Conservation (phyloP, 2,329 filamentous ascomycete genomes). For the Aspergillus novofumigatus region DNA sequence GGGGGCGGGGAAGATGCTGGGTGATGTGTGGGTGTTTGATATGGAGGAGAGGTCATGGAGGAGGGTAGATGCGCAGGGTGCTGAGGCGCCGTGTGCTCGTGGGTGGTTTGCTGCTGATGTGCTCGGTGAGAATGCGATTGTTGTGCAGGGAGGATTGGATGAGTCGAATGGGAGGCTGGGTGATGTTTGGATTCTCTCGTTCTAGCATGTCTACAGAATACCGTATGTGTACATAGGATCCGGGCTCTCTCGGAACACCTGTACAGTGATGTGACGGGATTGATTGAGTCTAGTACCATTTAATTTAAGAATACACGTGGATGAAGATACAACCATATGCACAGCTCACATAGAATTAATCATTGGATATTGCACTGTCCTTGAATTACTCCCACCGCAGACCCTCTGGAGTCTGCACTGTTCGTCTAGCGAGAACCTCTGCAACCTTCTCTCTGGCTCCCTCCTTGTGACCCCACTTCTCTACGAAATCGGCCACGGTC, state of each 20-base stretch:
- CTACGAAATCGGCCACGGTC: slow-evolving; percentile 61
- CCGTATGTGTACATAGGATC: background rate
- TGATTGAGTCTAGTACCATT: background rate
- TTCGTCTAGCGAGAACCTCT: slow-evolving; percentile 65
- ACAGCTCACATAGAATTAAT: slow-evolving; percentile 3
- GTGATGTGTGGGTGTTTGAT: slow-evolving; percentile 49
- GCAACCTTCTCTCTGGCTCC: slow-evolving; percentile 64
- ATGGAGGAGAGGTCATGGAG: slow-evolving; percentile 32
- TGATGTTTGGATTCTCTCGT: slow-evolving; percentile 43
- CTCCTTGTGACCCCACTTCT: slow-evolving; percentile 59
- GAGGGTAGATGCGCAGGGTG: slow-evolving; percentile 21
- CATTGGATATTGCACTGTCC: background rate
- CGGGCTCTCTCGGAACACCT: background rate
- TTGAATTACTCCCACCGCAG: slow-evolving; percentile 24
- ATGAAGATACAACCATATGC: background rate
- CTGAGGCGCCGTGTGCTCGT: slow-evolving; percentile 36
- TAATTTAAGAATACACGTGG: background rate
- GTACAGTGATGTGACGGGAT: background rate
- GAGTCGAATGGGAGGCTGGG: slow-evolving; percentile 50
- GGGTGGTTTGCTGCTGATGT: slow-evolving; percentile 55
- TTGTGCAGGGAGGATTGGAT: slow-evolving; percentile 50
- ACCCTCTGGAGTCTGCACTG: slow-evolving; percentile 43
- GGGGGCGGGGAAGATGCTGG: slow-evolving; percentile 54
- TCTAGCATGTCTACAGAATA: background rate
- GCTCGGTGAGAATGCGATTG: slow-evolving; percentile 29